Evolutionary conservation across 2,329 filamentous ascomycete species (phyloP).

Genomic region (Beauveria sp.): DNA sequence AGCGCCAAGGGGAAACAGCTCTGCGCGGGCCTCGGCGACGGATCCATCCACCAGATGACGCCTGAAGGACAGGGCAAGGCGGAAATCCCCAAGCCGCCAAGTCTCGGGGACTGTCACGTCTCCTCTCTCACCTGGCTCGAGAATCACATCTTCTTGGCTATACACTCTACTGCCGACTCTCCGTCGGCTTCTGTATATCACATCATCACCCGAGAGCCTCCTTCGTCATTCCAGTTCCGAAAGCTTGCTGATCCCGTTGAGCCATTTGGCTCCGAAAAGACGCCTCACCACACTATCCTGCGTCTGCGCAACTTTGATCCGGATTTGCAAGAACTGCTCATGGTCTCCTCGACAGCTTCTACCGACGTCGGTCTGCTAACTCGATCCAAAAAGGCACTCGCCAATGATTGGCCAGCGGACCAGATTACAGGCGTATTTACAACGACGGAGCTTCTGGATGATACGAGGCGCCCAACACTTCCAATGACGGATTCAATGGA

Average conservation of each 20-base stretch:
- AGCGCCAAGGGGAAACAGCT: slow-evolving; percentile 90
- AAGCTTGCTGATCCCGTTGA: slow-evolving; percentile 68
- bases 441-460: slow-evolving; percentile 62
- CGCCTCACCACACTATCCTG: slow-evolving; percentile 69
- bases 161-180: slow-evolving; percentile 59
- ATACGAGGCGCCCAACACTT: slow-evolving; percentile 66
- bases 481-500: slow-evolving; percentile 55
- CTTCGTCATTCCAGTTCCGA: slow-evolving; percentile 59
- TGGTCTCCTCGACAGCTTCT: slow-evolving; percentile 74
- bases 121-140: slow-evolving; percentile 83
- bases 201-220: slow-evolving; percentile 61
- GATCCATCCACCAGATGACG: slow-evolving; percentile 74
- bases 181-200: slow-evolving; percentile 66
- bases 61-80: slow-evolving; percentile 71
- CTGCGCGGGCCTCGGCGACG: slow-evolving; percentile 75
- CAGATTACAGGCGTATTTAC: slow-evolving; percentile 62
- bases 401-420: slow-evolving; percentile 50
- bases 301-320: slow-evolving; percentile 76
- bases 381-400: slow-evolving; percentile 61
- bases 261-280: slow-evolving; percentile 57
- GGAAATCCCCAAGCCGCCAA: slow-evolving; percentile 69
- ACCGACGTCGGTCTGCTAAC: slow-evolving; percentile 74
- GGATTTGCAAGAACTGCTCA: slow-evolving; percentile 69
- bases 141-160: slow-evolving; percentile 73
- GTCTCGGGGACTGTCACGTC: slow-evolving; percentile 60